Conservation (phyloP, 768 basidiomycete species). For the Collybiopsis luxurians region DNA sequence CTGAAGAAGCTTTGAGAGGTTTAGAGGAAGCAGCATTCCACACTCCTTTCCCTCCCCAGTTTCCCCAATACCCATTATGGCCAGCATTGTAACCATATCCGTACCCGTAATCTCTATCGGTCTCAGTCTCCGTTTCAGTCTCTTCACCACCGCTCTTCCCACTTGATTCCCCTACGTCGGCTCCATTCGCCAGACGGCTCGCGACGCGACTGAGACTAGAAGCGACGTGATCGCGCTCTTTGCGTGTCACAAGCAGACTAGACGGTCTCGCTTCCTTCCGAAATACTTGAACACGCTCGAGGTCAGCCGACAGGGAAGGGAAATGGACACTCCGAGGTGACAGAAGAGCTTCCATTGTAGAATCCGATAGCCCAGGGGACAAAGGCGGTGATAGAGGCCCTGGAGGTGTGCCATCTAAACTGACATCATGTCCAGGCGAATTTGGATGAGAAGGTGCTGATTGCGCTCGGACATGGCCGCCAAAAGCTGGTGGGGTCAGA, state of each 20-base stretch:
- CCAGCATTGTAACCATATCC: background rate
- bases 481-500: background rate
- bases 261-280: constrained; percentile 69
- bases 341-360: constrained; percentile 17
- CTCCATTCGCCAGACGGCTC: background rate
- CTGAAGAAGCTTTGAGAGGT: background rate
- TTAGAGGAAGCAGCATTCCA: background rate
- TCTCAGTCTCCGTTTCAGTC: constrained; percentile 46
- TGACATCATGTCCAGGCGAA: constrained; percentile 34
- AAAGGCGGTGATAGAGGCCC: constrained; percentile 2
- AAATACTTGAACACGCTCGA: constrained; percentile 63
- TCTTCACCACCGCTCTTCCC: constrained; percentile 28
- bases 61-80: background rate
- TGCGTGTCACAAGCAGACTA: constrained; percentile 32
- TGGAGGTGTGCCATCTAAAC: constrained; percentile 4
- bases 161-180: background rate
- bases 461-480: constrained; percentile 29
- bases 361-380: background rate
- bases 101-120: constrained; percentile 23
- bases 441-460: constrained; percentile 50
- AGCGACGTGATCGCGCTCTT: background rate
- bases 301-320: constrained; percentile 57
- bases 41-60: background rate
- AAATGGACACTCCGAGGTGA: constrained; percentile 88
- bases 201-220: background rate